phyloP scores from a whole-genome alignment of 2,329 filamentous ascomycete species.

The Paradendryphiella salina region DNA sequence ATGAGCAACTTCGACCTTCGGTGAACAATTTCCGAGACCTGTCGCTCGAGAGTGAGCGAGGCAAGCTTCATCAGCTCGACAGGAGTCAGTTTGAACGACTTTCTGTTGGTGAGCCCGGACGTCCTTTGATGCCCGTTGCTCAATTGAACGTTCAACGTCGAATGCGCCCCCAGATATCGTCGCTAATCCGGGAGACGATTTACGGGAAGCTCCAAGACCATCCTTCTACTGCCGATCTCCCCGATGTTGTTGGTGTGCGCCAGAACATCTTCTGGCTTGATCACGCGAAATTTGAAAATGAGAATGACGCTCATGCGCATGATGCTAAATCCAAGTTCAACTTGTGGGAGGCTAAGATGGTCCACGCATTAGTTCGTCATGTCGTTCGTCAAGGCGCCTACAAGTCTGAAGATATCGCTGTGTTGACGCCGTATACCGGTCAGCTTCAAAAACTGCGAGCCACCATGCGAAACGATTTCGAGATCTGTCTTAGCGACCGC shows the following conservation, averaged over 20 bases:
- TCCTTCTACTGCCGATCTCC: conserved; percentile 44
- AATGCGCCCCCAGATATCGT: conserved; percentile 67
- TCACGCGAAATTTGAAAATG: conserved; percentile 56
- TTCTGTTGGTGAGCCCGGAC: conserved; percentile 35
- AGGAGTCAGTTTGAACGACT: conserved; percentile 65
- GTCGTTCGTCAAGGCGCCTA: conserved; percentile 68
- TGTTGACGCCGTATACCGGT: conserved; percentile 68
- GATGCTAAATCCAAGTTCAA: conserved; percentile 57
- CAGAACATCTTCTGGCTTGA: conserved; percentile 64
- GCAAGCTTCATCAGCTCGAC: conserved; percentile 59
- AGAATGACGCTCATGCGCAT: conserved; percentile 11
- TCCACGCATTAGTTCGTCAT: conserved; percentile 64
- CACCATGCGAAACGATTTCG: conserved; percentile 55
- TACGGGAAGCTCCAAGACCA: conserved; percentile 63
- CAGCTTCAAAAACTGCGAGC: conserved; percentile 59
- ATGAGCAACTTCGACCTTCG: conserved; percentile 63
- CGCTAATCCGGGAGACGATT: conserved; percentile 60
- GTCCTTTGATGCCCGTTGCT: conserved; percentile 30
- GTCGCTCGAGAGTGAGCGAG: conserved; percentile 55
- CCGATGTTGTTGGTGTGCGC: conserved; percentile 59
- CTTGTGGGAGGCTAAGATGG: conserved; percentile 66
- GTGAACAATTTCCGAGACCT: conserved; percentile 59
- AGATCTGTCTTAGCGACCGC: conserved; percentile 66
- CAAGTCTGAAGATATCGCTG: conserved; percentile 63
- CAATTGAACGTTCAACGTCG: conserved; percentile 62